Conservation (phyloP, 2,329 filamentous ascomycete genomes). For the Geoglossum cookeanum region DNA sequence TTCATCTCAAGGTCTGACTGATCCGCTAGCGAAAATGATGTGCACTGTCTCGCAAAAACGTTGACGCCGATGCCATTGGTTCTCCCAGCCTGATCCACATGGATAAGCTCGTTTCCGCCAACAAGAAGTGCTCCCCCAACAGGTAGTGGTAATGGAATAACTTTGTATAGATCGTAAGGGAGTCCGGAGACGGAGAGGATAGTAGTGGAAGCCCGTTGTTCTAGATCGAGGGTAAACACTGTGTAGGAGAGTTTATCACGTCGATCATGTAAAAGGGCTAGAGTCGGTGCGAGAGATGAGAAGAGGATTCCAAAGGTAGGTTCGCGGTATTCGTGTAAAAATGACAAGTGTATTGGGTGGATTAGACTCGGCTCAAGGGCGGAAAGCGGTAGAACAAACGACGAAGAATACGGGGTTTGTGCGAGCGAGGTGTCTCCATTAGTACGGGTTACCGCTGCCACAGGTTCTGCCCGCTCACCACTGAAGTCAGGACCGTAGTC, state of each 20-base stretch:
- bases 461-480: conserved; percentile 36
- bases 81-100: conserved; percentile 90
- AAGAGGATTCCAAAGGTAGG: conserved; percentile 92
- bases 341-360: conserved; percentile 78
- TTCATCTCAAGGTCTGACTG: conserved; percentile 64
- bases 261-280: conserved; percentile 51
- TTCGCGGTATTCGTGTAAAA: conserved; percentile 91
- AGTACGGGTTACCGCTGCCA: conserved; percentile 15
- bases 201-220: conserved; percentile 82
- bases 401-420: conserved; percentile 61
- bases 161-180: conserved; percentile 69
- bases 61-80: conserved; percentile 86
- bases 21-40: conserved; percentile 68
- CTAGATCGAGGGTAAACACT: conserved; percentile 85
- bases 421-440: conserved; percentile 14
- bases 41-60: conserved; percentile 64
- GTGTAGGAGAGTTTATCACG: conserved; percentile 80
- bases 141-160: conserved; percentile 66
- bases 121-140: conserved; percentile 77
- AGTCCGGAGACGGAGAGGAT: conserved; percentile 72
- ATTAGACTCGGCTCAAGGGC: conserved; percentile 73
- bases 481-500: conserved; percentile 76
- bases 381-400: conserved; percentile 82
- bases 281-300: conserved; percentile 53
- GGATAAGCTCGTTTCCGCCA: conserved; percentile 78